Conservation (phyloP, 257 asterid species). For the Solanum chmielewskii region DNA sequence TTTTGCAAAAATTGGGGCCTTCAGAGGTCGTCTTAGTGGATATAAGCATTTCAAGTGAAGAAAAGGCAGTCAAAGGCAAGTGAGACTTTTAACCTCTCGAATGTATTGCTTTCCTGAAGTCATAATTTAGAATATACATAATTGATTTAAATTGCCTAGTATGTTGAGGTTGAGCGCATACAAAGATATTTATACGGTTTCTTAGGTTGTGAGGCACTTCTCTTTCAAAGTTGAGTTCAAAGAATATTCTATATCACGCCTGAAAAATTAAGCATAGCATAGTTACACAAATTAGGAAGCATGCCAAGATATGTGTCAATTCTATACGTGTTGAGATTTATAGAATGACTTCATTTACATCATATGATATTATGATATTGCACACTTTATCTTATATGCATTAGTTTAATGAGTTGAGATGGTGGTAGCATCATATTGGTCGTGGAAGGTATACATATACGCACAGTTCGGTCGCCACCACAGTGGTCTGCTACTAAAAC, state of each 20-base stretch:
- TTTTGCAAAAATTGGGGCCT: background rate
- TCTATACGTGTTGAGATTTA: background rate
- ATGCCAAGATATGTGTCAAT: background rate
- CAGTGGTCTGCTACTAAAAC: background rate
- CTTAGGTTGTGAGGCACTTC: background rate
- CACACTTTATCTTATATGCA: background rate
- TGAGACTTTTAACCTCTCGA: background rate
- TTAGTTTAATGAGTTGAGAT: background rate
- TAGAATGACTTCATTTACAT: background rate
- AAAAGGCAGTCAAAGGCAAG: background rate
- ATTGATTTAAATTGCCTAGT: background rate
- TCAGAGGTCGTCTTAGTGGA: background rate
- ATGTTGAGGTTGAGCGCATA: background rate
- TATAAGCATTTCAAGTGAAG: background rate
- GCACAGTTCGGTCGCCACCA: background rate
- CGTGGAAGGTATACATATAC: too few species aligned
- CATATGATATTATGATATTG: background rate
- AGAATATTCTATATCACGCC: background rate
- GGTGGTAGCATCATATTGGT: background rate
- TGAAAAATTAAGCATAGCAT: background rate
- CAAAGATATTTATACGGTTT: background rate
- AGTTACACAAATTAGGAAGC: background rate
- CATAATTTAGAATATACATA: background rate
- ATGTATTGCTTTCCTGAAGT: background rate
- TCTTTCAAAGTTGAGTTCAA: background rate